These are phyloP conservation scores for Straminergon stramineum DNA, from an alignment of 225 moss, liverwort and hornwort species.

Conservation along the genomic window DNA sequence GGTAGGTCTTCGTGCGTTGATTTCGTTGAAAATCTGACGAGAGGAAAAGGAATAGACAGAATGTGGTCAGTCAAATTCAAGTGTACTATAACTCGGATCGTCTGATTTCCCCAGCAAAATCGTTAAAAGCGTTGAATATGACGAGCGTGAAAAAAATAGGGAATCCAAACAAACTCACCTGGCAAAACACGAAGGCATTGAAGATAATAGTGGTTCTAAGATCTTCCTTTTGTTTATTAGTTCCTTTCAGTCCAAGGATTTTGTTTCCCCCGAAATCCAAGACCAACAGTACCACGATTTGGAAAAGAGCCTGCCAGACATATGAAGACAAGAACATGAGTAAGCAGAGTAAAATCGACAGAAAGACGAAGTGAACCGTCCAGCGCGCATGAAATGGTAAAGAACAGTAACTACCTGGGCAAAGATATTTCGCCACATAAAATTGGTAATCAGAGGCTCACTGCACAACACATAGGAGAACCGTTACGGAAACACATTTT, in stretches of 20 bases:
- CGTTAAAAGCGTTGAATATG: no score
- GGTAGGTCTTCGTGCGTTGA: slow-evolving; percentile 65
- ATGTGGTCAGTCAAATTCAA: background rate
- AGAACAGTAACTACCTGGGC: slow-evolving; percentile 39
- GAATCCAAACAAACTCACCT: slow-evolving; percentile 24
- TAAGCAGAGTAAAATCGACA: background rate
- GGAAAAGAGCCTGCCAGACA: slow-evolving; percentile 49
- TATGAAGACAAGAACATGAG: background rate
- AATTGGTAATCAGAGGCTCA: slow-evolving; percentile 88
- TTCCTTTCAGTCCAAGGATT: slow-evolving; percentile 39
- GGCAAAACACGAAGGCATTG: slow-evolving; percentile 90
- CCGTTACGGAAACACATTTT: background rate
- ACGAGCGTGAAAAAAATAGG: background rate
- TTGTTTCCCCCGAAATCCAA: slow-evolving; percentile 52
- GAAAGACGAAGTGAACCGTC: background rate
- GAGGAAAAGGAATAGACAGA: background rate
- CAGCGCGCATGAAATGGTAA: background rate
- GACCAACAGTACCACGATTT: slow-evolving; percentile 52
- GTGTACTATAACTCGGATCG: background rate
- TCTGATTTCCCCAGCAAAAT: background rate
- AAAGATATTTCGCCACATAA: slow-evolving; percentile 91
- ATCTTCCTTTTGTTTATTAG: background rate
- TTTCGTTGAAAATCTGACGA: slow-evolving; percentile 84
- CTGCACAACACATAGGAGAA: slow-evolving; percentile 18
- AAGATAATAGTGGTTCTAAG: slow-evolving; percentile 77